phyloP scores from a whole-genome alignment of 495 filamentous ascomycete genomes.

The Xylaria venustula region DNA sequence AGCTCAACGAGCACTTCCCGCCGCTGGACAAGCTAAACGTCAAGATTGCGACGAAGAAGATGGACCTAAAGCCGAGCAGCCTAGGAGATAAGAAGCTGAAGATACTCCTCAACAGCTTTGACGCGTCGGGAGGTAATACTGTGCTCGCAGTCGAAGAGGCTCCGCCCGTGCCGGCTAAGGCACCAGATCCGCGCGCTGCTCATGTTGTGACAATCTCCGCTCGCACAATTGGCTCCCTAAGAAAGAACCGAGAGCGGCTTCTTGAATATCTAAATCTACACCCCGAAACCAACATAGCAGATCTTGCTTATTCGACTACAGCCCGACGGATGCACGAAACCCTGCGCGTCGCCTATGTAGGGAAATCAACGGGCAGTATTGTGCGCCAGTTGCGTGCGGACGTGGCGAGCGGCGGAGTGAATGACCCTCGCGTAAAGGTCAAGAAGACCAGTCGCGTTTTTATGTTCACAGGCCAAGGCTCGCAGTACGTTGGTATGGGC shows the following conservation, averaged over 20 bases:
- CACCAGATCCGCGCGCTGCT: conserved; percentile 39
- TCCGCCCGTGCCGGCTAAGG: conserved; percentile 53
- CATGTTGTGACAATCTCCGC: conserved; percentile 51
- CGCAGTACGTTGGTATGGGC: conserved; percentile 54
- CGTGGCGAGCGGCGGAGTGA: too few relatives aligned
- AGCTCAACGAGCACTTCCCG: conserved; percentile 62
- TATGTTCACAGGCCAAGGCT: conserved; percentile 57
- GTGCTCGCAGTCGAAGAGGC: conserved; percentile 53
- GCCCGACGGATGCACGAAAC: conserved; percentile 68
- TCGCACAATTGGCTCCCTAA: conserved; percentile 31
- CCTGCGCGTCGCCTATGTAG: conserved; percentile 53
- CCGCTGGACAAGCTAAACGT: conserved; percentile 53
- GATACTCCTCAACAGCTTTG: conserved; percentile 56
- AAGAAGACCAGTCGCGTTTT: conserved; percentile 41
- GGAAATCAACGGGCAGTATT: conserved; percentile 31
- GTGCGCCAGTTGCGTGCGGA: too few relatives aligned
- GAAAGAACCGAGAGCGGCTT: conserved; percentile 29
- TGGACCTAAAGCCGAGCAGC: too few relatives aligned
- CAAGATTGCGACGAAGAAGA: conserved; percentile 53
- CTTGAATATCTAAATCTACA: conserved; percentile 42
- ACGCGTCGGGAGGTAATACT: conserved; percentile 55
- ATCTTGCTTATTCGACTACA: conserved; percentile 69
- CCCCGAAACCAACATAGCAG: conserved; percentile 26
- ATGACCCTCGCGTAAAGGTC: too few relatives aligned
- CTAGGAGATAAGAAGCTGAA: too few relatives aligned